phyloP scores from a whole-genome alignment of 2,329 filamentous ascomycete genomes.

The Pseudogymnoascus pannorum region DNA sequence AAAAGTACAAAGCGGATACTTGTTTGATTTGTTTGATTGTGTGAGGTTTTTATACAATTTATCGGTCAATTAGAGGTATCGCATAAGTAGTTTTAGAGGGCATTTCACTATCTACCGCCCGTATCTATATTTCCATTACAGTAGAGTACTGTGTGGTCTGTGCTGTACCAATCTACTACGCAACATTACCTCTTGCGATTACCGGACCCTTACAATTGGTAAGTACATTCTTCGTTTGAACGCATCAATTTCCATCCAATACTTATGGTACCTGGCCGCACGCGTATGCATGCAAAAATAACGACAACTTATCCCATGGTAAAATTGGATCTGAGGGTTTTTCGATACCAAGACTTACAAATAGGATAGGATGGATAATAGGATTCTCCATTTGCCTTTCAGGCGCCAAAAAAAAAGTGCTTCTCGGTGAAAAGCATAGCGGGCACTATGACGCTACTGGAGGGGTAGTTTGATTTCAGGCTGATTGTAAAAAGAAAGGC shows the following conservation, averaged over 20 bases:
- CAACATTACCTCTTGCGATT: neutral
- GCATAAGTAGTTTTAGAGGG: neutral
- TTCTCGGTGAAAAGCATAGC: constrained; percentile 1
- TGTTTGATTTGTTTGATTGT: too few relatives aligned
- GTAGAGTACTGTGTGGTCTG: neutral
- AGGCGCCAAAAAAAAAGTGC: neutral
- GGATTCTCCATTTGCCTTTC: neutral
- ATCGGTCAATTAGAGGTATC: too few relatives aligned
- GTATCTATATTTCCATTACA: neutral
- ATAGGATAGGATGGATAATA: too few relatives aligned
- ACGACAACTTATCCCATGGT: neutral
- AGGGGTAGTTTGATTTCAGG: neutral
- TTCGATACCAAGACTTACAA: neutral
- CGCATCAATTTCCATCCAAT: neutral
- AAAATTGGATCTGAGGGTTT: neutral
- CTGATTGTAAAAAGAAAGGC: neutral
- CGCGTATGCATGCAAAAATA: neutral
- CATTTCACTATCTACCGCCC: neutral
- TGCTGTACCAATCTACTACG: neutral
- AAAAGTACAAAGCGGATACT: neutral
- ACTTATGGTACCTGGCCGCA: neutral
- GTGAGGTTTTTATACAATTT: neutral
- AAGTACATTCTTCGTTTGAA: neutral
- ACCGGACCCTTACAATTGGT: neutral
- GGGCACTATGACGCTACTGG: neutral